These are phyloP conservation scores for Paraconiothyrium sp. DNA, from an alignment of 2,329 filamentous ascomycete species.

Conservation along the genomic window DNA sequence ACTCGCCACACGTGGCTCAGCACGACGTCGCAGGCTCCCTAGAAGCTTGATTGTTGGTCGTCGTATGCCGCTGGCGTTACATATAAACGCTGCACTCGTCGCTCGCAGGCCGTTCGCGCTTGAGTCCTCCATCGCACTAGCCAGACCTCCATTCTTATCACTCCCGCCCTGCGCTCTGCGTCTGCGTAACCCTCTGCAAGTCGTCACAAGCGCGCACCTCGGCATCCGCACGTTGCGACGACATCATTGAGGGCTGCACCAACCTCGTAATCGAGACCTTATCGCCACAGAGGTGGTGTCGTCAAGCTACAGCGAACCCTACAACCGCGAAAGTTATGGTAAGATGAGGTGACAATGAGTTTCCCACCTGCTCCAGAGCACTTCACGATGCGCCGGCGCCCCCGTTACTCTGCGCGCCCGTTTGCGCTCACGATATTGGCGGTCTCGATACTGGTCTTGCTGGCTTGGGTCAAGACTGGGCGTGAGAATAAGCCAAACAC, in stretches of 20 bases:
- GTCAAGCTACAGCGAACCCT: background rate
- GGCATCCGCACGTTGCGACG: slow-evolving; percentile 3
- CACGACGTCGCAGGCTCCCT: background rate
- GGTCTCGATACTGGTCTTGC: slow-evolving; percentile 38
- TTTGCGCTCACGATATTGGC: slow-evolving; percentile 48
- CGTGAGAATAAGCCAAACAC: slow-evolving; percentile 5
- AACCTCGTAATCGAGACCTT: background rate
- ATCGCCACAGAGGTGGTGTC: background rate
- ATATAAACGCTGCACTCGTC: background rate
- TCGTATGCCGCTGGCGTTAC: background rate
- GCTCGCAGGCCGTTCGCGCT: slow-evolving; percentile 8
- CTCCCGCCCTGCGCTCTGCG: background rate
- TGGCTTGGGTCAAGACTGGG: slow-evolving; percentile 38
- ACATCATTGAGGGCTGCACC: background rate
- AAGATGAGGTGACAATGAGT: slow-evolving; percentile 33
- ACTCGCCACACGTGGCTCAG: slow-evolving; percentile 5
- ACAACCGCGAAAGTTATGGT: background rate
- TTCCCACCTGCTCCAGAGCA: slow-evolving; percentile 28
- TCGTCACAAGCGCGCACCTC: background rate
- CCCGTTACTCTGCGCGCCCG: slow-evolving; percentile 48
- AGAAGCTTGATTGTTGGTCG: background rate
- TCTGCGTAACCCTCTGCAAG: background rate
- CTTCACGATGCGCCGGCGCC: slow-evolving; percentile 38
- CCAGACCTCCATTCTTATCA: slow-evolving; percentile 15
- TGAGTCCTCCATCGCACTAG: background rate